Evolutionary conservation across 2,329 filamentous ascomycete species (phyloP).

Genomic region (Exophiala sp.): DNA sequence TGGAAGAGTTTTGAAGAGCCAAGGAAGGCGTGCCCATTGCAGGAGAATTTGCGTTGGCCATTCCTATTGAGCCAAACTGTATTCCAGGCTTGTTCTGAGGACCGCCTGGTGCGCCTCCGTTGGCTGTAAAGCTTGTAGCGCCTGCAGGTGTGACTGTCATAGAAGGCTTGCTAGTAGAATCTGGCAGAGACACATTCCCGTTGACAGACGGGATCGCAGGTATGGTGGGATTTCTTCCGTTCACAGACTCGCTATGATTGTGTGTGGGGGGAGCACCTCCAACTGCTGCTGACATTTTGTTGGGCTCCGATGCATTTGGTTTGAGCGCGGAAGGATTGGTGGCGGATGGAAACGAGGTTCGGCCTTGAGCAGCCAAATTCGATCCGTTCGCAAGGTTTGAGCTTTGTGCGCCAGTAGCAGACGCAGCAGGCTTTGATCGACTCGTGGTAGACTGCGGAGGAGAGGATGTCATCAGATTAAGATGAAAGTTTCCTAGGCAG

Average conservation of each 20-base stretch:
- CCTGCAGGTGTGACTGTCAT: slow-evolving; percentile 87
- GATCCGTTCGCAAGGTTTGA: slow-evolving; percentile 22
- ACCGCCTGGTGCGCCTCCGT: slow-evolving; percentile 64
- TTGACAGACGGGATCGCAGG: slow-evolving; percentile 63
- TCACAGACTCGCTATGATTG: slow-evolving; percentile 27
- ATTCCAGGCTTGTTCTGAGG: slow-evolving; percentile 47
- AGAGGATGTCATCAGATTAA: slow-evolving; percentile 25
- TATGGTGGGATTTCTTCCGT: slow-evolving; percentile 47
- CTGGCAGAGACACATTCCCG: slow-evolving; percentile 56
- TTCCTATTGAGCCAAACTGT: slow-evolving; percentile 62
- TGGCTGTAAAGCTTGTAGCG: slow-evolving; percentile 69
- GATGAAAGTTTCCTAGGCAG: slow-evolving; percentile 13
- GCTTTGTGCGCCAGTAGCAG: slow-evolving; percentile 7
- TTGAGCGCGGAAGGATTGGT: slow-evolving; percentile 16
- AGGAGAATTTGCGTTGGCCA: slow-evolving; percentile 59
- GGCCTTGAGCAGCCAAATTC: slow-evolving; percentile 26
- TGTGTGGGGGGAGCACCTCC: slow-evolving; percentile 27
- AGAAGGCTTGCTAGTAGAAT: slow-evolving; percentile 81
- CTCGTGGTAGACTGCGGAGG: slow-evolving; percentile 14
- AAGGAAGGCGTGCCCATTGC: slow-evolving; percentile 41
- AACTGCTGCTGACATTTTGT: slow-evolving; percentile 31
- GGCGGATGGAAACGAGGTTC: slow-evolving; percentile 22
- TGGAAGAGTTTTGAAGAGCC: slow-evolving; percentile 23
- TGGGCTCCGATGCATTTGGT: slow-evolving; percentile 30
- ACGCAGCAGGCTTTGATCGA: slow-evolving; percentile 17